Percentiles rank a stretch among this genome's conserved stretches.
These are phyloP conservation scores for Xylariomycetidae sp. DNA, from an alignment of 2,329 filamentous ascomycete genomes.

Conservation along the genomic window DNA sequence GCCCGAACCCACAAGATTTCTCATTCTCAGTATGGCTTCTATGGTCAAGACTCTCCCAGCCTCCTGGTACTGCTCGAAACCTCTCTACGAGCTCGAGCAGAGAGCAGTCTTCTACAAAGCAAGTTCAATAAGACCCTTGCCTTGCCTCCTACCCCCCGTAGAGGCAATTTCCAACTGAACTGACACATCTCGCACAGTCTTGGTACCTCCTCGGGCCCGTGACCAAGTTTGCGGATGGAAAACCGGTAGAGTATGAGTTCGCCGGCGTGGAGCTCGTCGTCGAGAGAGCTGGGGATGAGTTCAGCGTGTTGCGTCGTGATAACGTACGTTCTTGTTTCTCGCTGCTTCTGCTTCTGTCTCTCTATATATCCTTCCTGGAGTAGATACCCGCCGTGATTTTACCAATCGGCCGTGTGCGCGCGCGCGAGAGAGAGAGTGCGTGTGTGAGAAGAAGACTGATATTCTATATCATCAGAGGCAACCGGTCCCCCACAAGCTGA, in stretches of 20 bases:
- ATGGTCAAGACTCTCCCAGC: slow-evolving; percentile 2
- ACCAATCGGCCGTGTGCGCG: too few species aligned
- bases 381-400: too few species aligned
- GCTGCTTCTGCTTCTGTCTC: too few species aligned
- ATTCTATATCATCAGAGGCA: not conserved
- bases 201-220: slow-evolving; percentile 6
- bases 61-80: slow-evolving; percentile 3
- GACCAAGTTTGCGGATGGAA: slow-evolving; percentile 2
- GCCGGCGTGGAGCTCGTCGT: slow-evolving; percentile 3
- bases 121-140: not conserved
- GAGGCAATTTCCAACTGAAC: too few species aligned
- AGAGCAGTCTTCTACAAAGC: not conserved
- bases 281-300: slow-evolving; percentile 1
- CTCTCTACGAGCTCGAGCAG: slow-evolving; percentile 3
- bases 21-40: too few species aligned
- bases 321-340: not conserved
- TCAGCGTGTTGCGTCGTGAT: not conserved
- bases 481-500: slow-evolving; percentile 26
- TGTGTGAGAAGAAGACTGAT: too few species aligned
- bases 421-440: too few species aligned
- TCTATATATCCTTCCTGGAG: too few species aligned
- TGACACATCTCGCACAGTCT: too few species aligned
- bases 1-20: too few species aligned
- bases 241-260: slow-evolving; percentile 4
- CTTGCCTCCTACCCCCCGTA: not conserved